phyloP scores from a whole-genome alignment of 2,329 filamentous ascomycete genomes.

The Fusarium longipes region DNA sequence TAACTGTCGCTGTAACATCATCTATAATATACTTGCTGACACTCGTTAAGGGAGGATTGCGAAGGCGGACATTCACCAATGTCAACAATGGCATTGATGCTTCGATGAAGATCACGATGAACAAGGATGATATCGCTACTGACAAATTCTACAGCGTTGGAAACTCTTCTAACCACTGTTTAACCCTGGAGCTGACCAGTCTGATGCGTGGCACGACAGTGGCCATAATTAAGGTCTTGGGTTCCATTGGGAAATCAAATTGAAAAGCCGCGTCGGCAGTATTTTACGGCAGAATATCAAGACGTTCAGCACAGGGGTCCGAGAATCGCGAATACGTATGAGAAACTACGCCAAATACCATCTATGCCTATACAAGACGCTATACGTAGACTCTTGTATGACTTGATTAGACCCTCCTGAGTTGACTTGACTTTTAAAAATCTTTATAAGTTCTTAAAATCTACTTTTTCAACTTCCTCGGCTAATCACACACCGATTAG shows the following conservation, averaged over 20 bases:
- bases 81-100: neutral
- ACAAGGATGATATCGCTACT: neutral
- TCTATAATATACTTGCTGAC: no score
- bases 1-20: no score
- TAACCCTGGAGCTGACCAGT: neutral
- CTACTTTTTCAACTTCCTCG: no score
- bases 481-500: no score
- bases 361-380: neutral
- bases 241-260: neutral
- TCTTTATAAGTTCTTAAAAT: no score
- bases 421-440: fast-evolving
- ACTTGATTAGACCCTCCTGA: neutral
- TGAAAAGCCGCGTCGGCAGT: neutral
- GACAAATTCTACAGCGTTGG: neutral
- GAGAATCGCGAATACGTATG: neutral
- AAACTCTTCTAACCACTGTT: neutral
- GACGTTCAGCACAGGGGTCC: neutral
- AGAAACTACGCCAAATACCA: neutral
- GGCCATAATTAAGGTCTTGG: fast-evolving
- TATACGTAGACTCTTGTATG: neutral
- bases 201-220: neutral
- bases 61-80: fast-evolving
- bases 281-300: neutral
- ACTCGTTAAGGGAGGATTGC: neutral
- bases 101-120: neutral